A percentile compares a stretch with the other conserved stretches of the same genome.
Conservation (phyloP, 176 grass and related monocot species). For the Oryza nivara region DNA sequence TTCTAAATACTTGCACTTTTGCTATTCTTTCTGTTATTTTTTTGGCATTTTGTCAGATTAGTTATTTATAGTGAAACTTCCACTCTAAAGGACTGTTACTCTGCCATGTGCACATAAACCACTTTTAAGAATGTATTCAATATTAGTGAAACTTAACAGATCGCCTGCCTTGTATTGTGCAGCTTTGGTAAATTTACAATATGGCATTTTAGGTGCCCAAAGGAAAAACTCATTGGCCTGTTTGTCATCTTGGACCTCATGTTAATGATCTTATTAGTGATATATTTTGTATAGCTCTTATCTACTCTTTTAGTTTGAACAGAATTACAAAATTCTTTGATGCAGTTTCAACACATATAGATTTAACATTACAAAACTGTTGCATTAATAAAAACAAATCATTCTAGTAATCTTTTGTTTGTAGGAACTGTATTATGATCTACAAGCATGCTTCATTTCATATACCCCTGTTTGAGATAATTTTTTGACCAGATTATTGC, state of each 20-base stretch:
- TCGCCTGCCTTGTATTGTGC: neutral
- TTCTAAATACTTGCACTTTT: neutral
- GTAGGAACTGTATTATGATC: neutral
- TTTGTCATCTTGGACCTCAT: too few relatives aligned
- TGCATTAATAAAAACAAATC: neutral
- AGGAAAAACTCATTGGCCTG: too few relatives aligned
- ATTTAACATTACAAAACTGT: constrained; percentile 27
- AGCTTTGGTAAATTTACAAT: too few relatives aligned
- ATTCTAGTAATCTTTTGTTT: constrained; percentile 20
- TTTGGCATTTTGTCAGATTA: neutral
- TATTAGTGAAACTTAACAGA: constrained; percentile 15
- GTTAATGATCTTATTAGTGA: too few relatives aligned
- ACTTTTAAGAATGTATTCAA: constrained; percentile 29
- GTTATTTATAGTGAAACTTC: constrained; percentile 26
- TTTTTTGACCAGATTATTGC: too few relatives aligned
- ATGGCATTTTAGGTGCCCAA: too few relatives aligned
- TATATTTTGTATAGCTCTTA: too few relatives aligned
- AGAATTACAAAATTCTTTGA: neutral
- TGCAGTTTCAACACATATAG: constrained; percentile 4
- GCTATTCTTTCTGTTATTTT: neutral
- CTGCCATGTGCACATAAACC: constrained; percentile 20
- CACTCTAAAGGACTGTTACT: neutral
- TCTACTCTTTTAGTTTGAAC: too few relatives aligned
- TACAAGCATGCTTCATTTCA: constrained; percentile 13
- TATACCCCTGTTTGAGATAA: neutral